phyloP scores from a whole-genome alignment of 768 basidiomycete genomes.

The Rhizopogon rudus region DNA sequence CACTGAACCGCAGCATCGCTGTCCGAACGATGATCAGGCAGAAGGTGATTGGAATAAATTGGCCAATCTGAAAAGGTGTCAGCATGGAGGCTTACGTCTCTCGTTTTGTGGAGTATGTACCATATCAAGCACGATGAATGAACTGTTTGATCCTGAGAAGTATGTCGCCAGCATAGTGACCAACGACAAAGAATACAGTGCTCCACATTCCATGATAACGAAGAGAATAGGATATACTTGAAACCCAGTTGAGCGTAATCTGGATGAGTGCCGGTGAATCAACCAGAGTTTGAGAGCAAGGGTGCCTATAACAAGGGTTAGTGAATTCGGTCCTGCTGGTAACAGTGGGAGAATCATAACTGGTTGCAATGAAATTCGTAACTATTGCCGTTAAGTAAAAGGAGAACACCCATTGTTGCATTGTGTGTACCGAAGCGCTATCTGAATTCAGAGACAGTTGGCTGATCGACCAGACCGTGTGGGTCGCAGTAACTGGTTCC shows the following conservation, averaged over 20 bases:
- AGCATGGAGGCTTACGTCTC: background rate
- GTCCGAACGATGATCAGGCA: background rate
- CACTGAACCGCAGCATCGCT: background rate
- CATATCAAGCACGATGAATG: background rate
- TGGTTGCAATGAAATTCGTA: constrained; percentile 8
- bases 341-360: background rate
- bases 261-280: background rate
- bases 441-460: background rate
- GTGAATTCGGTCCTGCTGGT: background rate
- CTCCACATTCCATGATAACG: constrained; percentile 1
- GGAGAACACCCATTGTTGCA: constrained; percentile 6
- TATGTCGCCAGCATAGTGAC: background rate
- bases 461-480: constrained; percentile 3
- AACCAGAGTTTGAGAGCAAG: background rate
- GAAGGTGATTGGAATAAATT: constrained; percentile 3
- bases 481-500: background rate
- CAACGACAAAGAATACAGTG: background rate
- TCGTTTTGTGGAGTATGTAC: background rate
- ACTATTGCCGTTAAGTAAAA: constrained; percentile 8
- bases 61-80: background rate
- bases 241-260: background rate
- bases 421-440: constrained; percentile 3
- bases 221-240: background rate
- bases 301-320: background rate
- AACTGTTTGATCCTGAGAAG: background rate